Percentiles rank a stretch among this genome's conserved stretches.
phyloP scores from a whole-genome alignment of 1,139 yeast species.

The Debaryomyces sp. region DNA sequence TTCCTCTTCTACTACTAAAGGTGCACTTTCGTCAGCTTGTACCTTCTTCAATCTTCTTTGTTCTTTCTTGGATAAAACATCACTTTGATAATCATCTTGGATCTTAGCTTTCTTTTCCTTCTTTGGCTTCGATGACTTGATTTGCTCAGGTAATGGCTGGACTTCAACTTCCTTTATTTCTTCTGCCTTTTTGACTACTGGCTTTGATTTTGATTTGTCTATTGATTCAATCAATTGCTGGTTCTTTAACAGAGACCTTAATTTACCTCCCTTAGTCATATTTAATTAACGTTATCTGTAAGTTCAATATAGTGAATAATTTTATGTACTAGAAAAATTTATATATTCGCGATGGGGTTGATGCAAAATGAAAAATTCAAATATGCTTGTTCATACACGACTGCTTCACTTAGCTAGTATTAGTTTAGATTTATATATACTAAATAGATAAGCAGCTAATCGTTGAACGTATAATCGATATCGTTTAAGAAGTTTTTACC shows the following conservation, averaged over 20 bases:
- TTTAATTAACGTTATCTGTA: constrained; percentile 8
- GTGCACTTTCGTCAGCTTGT: constrained; percentile 14
- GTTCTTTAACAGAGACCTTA: constrained; percentile 39
- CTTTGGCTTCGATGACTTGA: constrained; percentile 6
- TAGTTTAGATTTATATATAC: not conserved
- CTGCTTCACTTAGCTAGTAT: constrained; percentile 11
- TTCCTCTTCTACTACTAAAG: constrained; percentile 23
- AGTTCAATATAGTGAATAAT: not conserved
- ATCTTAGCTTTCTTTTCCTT: constrained; percentile 13
- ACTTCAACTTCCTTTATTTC: constrained; percentile 12
- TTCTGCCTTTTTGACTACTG: constrained; percentile 14
- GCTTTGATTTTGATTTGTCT: constrained; percentile 30
- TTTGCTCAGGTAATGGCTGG: constrained; percentile 7
- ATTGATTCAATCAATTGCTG: constrained; percentile 29
- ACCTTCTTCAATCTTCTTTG: constrained; percentile 63
- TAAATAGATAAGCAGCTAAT: not conserved
- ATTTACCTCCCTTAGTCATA: constrained; percentile 37
- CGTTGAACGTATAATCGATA: constrained; percentile 19
- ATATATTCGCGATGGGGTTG: constrained; percentile 12
- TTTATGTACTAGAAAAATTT: constrained; percentile 11
- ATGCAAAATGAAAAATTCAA: constrained; percentile 3
- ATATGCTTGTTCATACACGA: constrained; percentile 4
- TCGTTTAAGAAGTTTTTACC: constrained; percentile 55
- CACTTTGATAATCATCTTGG: constrained; percentile 47
- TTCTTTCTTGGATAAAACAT: constrained; percentile 61